phyloP scores from a whole-genome alignment of 176 grass and related monocot species.

The Oryza glumipatula region DNA sequence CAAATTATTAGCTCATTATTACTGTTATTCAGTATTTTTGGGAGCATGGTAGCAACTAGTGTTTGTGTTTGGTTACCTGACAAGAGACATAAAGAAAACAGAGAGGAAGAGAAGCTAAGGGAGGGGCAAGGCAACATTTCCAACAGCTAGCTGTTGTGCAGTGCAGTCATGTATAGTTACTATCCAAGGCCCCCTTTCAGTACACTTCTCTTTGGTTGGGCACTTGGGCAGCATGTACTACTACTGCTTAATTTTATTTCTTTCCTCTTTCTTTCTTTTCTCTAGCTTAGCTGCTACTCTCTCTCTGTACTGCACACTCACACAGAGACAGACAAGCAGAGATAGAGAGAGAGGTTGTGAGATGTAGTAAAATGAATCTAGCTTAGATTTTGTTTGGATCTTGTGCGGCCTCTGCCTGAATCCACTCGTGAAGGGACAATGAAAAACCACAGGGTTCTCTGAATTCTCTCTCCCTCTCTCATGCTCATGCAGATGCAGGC shows the following conservation, averaged over 20 bases:
- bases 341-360: background rate
- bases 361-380: slow-evolving; percentile 49
- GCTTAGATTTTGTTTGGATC: slow-evolving; percentile 96
- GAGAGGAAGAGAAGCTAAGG: background rate
- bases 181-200: slow-evolving; percentile 61
- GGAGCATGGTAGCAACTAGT: background rate
- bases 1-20: slow-evolving; percentile 34
- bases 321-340: slow-evolving; percentile 19
- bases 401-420: slow-evolving; percentile 56
- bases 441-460: slow-evolving; percentile 53
- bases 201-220: slow-evolving; percentile 68
- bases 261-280: slow-evolving; percentile 29
- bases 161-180: slow-evolving; percentile 70
- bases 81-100: slow-evolving; percentile 54
- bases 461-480: background rate
- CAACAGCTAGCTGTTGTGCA: slow-evolving; percentile 64
- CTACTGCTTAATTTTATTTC: slow-evolving; percentile 33
- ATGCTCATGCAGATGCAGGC: slow-evolving; percentile 7
- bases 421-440: slow-evolving; percentile 68
- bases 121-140: slow-evolving; percentile 51
- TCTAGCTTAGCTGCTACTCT: background rate
- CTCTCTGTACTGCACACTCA: background rate
- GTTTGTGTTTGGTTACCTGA: slow-evolving; percentile 51
- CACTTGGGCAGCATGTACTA: slow-evolving; percentile 64
- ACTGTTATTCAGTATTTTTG: background rate